phyloP scores from a whole-genome alignment of 1,284 basidiomycete species.

The Microbotryum saponariae region DNA sequence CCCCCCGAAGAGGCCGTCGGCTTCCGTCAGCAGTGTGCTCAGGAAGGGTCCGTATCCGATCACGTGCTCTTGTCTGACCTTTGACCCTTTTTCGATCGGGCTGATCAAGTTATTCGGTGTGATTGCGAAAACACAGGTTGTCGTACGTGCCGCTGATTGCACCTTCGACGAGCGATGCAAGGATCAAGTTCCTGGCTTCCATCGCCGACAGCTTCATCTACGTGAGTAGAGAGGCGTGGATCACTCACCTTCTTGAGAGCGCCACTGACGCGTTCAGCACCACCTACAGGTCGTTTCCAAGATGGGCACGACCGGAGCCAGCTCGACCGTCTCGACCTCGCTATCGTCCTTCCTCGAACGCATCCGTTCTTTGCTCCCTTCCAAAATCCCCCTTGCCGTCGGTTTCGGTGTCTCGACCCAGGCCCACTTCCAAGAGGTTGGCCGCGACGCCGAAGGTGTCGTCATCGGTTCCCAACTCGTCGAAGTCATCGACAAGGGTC shows the following conservation, averaged over 20 bases:
- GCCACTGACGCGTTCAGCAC: background rate
- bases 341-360: conserved; percentile 39
- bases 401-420: conserved; percentile 95
- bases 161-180: conserved; percentile 77
- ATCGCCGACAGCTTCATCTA: conserved; percentile 98
- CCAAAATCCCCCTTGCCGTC: conserved; percentile 78
- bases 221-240: conserved; percentile 44
- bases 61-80: background rate
- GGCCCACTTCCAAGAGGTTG: conserved; percentile 81
- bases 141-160: conserved; percentile 97
- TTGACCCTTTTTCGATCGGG: background rate
- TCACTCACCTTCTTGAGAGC: background rate
- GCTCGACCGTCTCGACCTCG: conserved; percentile 51
- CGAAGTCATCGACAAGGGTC: conserved; percentile 62
- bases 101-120: background rate
- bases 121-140: conserved; percentile 50
- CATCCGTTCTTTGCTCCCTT: conserved; percentile 52
- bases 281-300: conserved; percentile 45
- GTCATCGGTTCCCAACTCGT: conserved; percentile 88
- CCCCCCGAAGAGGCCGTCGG: conserved; percentile 91
- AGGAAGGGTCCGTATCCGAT: conserved; percentile 56
- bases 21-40: conserved; percentile 81
- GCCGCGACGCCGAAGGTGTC: conserved; percentile 73
- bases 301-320: conserved; percentile 98
- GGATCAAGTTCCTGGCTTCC: conserved; percentile 81